Conservation (phyloP, 108 stramenopile genomes). For the Nannochloropsis salina region DNA sequence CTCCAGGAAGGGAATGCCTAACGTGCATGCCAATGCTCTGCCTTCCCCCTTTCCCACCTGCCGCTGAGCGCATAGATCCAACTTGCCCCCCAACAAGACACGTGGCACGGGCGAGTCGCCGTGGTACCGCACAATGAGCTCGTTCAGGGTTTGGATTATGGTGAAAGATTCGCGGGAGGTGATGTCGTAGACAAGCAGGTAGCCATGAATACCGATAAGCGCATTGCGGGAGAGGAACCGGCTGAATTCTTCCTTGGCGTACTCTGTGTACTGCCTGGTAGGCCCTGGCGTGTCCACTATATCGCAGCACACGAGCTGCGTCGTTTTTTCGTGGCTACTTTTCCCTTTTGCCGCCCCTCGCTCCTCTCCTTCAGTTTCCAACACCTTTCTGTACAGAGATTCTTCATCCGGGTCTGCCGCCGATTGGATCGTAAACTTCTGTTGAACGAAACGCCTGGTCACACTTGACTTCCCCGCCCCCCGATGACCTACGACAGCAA, state of each 20-base stretch:
- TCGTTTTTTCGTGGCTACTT: neutral
- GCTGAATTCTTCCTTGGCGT: neutral
- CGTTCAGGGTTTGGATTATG: neutral
- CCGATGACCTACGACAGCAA: neutral
- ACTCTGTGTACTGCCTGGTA: neutral
- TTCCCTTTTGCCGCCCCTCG: neutral
- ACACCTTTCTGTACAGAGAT: neutral
- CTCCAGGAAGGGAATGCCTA: neutral
- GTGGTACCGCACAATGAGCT: neutral
- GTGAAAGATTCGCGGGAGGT: neutral
- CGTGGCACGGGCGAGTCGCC: neutral
- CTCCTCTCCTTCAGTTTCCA: neutral
- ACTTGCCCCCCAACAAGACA: neutral
- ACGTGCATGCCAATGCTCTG: neutral
- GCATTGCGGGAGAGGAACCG: conserved; percentile 10
- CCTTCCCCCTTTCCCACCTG: conserved; percentile 16
- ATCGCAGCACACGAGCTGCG: neutral
- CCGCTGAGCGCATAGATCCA: neutral
- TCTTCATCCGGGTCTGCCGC: neutral
- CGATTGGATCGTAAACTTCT: neutral
- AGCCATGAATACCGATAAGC: neutral
- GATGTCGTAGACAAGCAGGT: neutral
- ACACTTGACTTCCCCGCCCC: neutral
- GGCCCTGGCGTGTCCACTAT: neutral
- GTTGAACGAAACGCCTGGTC: neutral